Conservation (phyloP, 805 yeast species). For the Pichia manshurica region DNA sequence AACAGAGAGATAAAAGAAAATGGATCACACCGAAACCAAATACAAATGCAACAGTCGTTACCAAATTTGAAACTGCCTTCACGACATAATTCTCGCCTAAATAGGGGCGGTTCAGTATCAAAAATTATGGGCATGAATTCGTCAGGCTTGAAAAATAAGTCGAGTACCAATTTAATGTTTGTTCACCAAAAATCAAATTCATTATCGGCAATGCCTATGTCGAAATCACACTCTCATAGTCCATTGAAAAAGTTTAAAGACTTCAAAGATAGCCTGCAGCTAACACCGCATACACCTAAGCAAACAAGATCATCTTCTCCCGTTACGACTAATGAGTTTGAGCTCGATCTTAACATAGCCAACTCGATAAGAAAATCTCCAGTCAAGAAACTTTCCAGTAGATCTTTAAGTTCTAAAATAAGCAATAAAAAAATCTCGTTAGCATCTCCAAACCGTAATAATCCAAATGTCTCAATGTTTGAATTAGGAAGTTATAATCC, state of each 20-base stretch:
- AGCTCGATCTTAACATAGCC: conserved; percentile 25
- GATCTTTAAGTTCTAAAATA: conserved; percentile 6
- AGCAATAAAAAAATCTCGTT: not conserved
- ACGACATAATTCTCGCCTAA: not conserved
- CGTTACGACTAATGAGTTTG: conserved; percentile 13
- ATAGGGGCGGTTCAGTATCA: not conserved
- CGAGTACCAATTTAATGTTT: not conserved
- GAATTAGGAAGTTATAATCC: not conserved
- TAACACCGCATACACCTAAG: conserved; percentile 2
- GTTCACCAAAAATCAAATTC: conserved; percentile 8
- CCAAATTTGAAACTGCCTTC: not conserved
- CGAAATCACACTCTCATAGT: conserved; percentile 17
- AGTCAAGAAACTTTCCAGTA: conserved; percentile 9
- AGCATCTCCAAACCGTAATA: conserved; percentile 1
- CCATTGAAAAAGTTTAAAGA: conserved; percentile 26
- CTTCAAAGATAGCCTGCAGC: conserved; percentile 17
- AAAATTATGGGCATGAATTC: not conserved
- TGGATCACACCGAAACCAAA: not conserved
- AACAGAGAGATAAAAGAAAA: conserved; percentile 8
- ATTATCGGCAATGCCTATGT: conserved; percentile 6
- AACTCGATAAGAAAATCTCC: conserved; percentile 27
- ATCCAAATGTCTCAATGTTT: not conserved
- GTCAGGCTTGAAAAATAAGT: not conserved
- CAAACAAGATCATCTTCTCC: not conserved
- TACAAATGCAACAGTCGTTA: conserved; percentile 4